Conservation (phyloP, 805 yeast species). For the Pichia pseudocactophila region DNA sequence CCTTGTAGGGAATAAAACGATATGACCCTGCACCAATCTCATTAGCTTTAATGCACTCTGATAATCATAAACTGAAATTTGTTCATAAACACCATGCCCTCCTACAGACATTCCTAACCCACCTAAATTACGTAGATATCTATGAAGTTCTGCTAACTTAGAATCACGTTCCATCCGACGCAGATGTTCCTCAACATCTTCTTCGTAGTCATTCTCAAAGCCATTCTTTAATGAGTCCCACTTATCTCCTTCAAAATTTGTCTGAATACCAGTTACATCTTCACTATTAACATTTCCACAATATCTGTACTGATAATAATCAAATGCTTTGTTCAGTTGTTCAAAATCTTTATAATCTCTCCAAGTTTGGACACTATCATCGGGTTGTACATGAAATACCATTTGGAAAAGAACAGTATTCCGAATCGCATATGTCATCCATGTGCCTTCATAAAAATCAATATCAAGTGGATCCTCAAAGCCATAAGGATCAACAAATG, state of each 20-base stretch:
- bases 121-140: constrained; percentile 17
- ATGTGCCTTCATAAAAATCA: constrained; percentile 76
- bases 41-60: constrained; percentile 70
- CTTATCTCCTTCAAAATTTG: constrained; percentile 7
- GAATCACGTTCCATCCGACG: constrained; percentile 20
- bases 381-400: constrained; percentile 93
- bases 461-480: constrained; percentile 82
- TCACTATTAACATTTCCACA: constrained; percentile 6
- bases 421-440: constrained; percentile 76
- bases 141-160: constrained; percentile 23
- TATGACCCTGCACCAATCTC: constrained; percentile 69
- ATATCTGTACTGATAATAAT: constrained; percentile 16
- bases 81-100: constrained; percentile 2
- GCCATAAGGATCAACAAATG: constrained; percentile 74
- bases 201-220: constrained; percentile 2
- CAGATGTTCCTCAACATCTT: constrained; percentile 5
- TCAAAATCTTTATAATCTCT: constrained; percentile 70
- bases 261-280: background rate
- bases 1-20: constrained; percentile 85
- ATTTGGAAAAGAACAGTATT: constrained; percentile 75
- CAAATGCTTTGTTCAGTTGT: constrained; percentile 51
- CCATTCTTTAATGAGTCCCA: background rate
- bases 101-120: constrained; percentile 3
- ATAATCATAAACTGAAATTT: constrained; percentile 37
- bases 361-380: constrained; percentile 86